Evolutionary conservation across 2,329 filamentous ascomycete genomes (phyloP).

Genomic region (Byssochlamys sp.): DNA sequence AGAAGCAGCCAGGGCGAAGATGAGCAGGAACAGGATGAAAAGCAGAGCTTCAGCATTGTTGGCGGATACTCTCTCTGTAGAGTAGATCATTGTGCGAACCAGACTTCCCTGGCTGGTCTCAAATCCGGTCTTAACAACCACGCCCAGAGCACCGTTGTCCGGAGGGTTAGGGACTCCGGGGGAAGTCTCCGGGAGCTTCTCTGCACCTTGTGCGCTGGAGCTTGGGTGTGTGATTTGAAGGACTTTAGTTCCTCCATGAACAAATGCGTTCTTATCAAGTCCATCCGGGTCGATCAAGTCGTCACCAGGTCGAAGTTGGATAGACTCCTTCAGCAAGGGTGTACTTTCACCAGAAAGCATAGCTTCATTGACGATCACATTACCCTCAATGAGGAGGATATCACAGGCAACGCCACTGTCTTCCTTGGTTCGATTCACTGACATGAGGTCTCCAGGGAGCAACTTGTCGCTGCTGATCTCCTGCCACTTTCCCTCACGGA

Average conservation of each 20-base stretch:
- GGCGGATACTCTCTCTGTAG: slow-evolving; percentile 94
- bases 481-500: slow-evolving; percentile 75
- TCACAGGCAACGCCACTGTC: slow-evolving; percentile 95
- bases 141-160: slow-evolving; percentile 84
- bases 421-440: slow-evolving; percentile 86
- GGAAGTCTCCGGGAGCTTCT: slow-evolving; percentile 52
- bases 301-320: slow-evolving; percentile 78
- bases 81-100: slow-evolving; percentile 98
- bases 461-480: slow-evolving; percentile 85
- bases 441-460: slow-evolving; percentile 85
- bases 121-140: slow-evolving; percentile 95
- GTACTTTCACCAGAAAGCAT: slow-evolving; percentile 99
- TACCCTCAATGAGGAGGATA: slow-evolving; percentile 88
- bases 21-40: slow-evolving; percentile 90
- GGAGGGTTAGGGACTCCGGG: slow-evolving; percentile 77
- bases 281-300: slow-evolving; percentile 76
- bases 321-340: slow-evolving; percentile 87
- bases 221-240: slow-evolving; percentile 87
- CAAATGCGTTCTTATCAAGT: slow-evolving; percentile 89
- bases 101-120: slow-evolving; percentile 97
- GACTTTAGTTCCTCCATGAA: slow-evolving; percentile 96
- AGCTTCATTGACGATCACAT: slow-evolving; percentile 95
- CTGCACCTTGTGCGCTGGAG: slow-evolving; percentile 54
- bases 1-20: slow-evolving; percentile 92
- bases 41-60: slow-evolving; percentile 94